Evolutionary conservation across 768 basidiomycete genomes (phyloP), one percentile per base, ranked within the genome.

Genomic region (Hygrocybe punicea): DNA sequence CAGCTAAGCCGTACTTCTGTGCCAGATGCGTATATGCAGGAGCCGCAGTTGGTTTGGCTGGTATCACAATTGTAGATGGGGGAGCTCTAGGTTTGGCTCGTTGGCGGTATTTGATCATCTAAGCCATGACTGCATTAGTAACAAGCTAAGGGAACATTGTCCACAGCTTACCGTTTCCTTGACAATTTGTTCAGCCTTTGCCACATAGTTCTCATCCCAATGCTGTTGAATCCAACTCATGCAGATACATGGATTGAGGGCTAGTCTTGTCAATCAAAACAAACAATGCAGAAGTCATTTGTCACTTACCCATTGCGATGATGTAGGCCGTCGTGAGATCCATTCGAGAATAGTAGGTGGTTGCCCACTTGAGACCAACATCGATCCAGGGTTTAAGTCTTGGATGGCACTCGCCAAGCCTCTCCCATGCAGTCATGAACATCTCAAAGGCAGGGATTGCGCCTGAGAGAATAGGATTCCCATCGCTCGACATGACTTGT

Each of bases 381-480:
- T 51, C 19, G 6, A 56, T 57, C 11, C 19, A 25, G 5, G 44
- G 57, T 35, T 40, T 23, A 24, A 59, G 58, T 24, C 36, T 46
- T 16, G 53, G 47, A 25, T 47, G n/a, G 9, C 14, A 34, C 17
- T 29, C 14, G 47, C 33, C 47, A 34, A 61, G 53, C 33, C 13
- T 42, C 29, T 61, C 59, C 62, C 60, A 63, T 10, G 40, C 23
- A 2, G 45, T 35, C 53, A 65, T 62, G 21, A 65, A 63, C 34
- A 57, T 42, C 51, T 65, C 63, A 35, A 65, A 61, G 13, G 61
- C 51, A 17, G 62, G 64, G 39, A 65, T 59, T 17, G 57, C 62
- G 33, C 58, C 54, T 5, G 64, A 48, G 16, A 65, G 58, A 21
- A 65, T 42, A 13, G 64, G 64, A 17, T 48, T 63, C 25, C 50